Evolutionary conservation across 2,329 filamentous ascomycete genomes (phyloP).

Genomic region (Mycosphaerella sp.): DNA sequence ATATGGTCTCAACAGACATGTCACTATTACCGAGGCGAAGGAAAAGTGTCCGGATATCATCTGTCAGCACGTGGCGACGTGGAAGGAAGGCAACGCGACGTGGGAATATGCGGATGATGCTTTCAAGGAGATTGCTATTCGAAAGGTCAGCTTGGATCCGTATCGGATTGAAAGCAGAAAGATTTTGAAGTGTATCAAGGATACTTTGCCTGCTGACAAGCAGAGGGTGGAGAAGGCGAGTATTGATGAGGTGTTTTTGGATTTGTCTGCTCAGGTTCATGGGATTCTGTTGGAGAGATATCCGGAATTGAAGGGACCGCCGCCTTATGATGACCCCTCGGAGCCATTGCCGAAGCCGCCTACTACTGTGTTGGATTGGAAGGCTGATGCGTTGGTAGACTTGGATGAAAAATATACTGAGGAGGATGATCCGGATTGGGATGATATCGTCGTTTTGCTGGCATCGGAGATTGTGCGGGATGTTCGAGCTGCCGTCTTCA

Average conservation of each 20-base stretch:
- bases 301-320: conserved; percentile 59
- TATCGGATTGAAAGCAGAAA: conserved; percentile 79
- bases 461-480: conserved; percentile 82
- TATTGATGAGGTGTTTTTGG: conserved; percentile 92
- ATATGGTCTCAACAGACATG: conserved; percentile 72
- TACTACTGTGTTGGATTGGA: conserved; percentile 72
- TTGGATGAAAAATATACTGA: conserved; percentile 62
- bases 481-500: conserved; percentile 62
- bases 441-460: conserved; percentile 80
- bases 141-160: conserved; percentile 91
- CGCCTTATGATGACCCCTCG: conserved; percentile 64
- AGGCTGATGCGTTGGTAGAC: conserved; percentile 51
- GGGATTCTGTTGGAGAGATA: conserved; percentile 67
- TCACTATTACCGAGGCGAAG: conserved; percentile 71
- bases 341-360: conserved; percentile 68
- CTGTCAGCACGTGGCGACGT: conserved; percentile 89
- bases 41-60: conserved; percentile 80
- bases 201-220: conserved; percentile 55
- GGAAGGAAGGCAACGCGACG: conserved; percentile 81
- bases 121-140: conserved; percentile 67
- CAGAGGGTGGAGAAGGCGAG: conserved; percentile 87
- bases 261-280: conserved; percentile 80
- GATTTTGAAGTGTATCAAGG: conserved; percentile 74
- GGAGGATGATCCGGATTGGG: conserved; percentile 84
- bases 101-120: conserved; percentile 89